Conservation (phyloP, 1,284 basidiomycete species). For the Porodaedalea pini region DNA sequence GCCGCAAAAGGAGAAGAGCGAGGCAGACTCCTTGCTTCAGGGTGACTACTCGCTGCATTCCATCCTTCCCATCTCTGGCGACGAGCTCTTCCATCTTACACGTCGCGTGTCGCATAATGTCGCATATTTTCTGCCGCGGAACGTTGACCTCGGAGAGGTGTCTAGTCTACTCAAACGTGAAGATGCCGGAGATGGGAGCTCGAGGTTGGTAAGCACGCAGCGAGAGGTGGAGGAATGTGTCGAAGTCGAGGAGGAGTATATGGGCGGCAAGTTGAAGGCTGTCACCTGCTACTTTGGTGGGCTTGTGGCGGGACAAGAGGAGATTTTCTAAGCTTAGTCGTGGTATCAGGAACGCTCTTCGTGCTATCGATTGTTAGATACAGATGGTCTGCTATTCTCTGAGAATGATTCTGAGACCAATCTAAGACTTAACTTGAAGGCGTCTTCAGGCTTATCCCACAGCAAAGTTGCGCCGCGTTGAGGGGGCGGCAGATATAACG, state of each 20-base stretch:
- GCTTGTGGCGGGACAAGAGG: conserved; percentile 60
- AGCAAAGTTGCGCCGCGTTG: too few relatives aligned
- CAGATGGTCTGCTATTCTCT: too few relatives aligned
- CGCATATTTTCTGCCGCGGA: conserved; percentile 89
- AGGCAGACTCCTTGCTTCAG: conserved; percentile 21
- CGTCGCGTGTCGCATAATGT: conserved; percentile 73
- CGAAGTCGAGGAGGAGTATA: conserved; percentile 89
- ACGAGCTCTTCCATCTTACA: conserved; percentile 74
- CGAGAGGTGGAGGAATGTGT: conserved; percentile 34
- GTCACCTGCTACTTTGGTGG: conserved; percentile 82
- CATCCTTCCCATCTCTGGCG: conserved; percentile 78
- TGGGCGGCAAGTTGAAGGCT: conserved; percentile 80
- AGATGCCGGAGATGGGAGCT: conserved; percentile 1
- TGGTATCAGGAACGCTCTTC: too few relatives aligned
- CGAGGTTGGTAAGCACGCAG: conserved; percentile 16
- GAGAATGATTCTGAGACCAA: too few relatives aligned
- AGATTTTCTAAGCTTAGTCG: conserved; percentile 44
- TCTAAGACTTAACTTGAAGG: too few relatives aligned
- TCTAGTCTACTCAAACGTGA: conserved; percentile 43
- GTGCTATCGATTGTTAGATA: too few relatives aligned
- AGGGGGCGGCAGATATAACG: too few relatives aligned
- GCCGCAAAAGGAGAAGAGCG: conserved; percentile 21
- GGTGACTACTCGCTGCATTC: conserved; percentile 67
- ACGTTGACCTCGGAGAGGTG: conserved; percentile 74
- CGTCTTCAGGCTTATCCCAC: too few relatives aligned